Base-by-base conservation (phyloP, 2,329 filamentous ascomycete genomes). In the Sporothrix protearum region DNA sequence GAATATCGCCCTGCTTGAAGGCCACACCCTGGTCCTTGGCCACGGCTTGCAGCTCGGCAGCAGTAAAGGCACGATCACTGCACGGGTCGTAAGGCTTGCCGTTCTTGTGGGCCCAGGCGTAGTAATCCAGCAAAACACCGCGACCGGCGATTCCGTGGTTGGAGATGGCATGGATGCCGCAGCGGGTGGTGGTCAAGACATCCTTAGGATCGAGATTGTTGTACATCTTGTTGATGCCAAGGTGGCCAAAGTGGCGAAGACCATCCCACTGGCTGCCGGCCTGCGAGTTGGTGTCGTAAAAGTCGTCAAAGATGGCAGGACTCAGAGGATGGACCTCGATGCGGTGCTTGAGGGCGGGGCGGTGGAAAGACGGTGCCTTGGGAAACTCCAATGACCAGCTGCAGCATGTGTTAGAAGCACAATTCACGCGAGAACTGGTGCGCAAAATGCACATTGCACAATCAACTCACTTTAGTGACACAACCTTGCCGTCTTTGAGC, bases 1-100 rank as follows among this genome's bases (percentile, higher is more conserved):
- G 82, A 71, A 93, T 86, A 73, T 92, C 89, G 2, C 90, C 91
- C 2, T 30, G 85, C 0, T 83, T 85, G 76, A 92, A 89, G 73
- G 91, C 86, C 45, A 92, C 82, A 0, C 86, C 86, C 75, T 92
- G 89, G 51, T 84, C 80, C 47, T 81, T 81, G 0, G 88, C 91
- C 36, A 88, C 88, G 9, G 84, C 82, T 69, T 86, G 84, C 0
- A 93, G 82, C 0, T 89, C 85, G 0, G 81, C 76, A 1, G 85
- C 79, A 0, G 82, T 84, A 77, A 90, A 89, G 33, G 83, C 81
- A 74, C 88, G 81, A 0, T 82, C 80, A 3, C 82, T 82, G 61
- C 87, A 83, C 0, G 87, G 83, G 74, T 87, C 82, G 72, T 85
- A 87, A 2, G 79, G 73, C 25, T 85, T 83, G 14, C 84, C 83